Evolutionary conservation across 805 yeast species (phyloP).

Genomic region (Yarrowia sp.): DNA sequence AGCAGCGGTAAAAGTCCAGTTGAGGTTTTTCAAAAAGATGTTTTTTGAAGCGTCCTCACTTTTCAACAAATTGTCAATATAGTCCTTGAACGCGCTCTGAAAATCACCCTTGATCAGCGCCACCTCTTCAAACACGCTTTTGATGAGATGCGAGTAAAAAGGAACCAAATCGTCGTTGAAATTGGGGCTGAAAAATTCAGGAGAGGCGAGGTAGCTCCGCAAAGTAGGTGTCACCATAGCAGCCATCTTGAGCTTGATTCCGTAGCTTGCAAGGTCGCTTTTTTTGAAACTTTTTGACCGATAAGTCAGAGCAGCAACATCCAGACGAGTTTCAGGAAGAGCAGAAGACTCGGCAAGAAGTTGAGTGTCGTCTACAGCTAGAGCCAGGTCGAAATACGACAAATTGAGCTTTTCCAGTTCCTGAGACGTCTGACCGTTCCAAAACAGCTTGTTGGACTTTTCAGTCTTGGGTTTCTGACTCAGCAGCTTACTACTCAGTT

Average conservation of each 20-base stretch:
- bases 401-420: not conserved
- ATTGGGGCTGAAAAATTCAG: conserved; percentile 7
- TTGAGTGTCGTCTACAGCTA: conserved; percentile 1
- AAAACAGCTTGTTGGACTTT: conserved; percentile 9
- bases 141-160: conserved; percentile 18
- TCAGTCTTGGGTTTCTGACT: not conserved
- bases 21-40: not conserved
- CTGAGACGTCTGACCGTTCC: not conserved
- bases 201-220: not conserved
- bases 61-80: not conserved
- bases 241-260: conserved; percentile 13
- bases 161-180: not conserved
- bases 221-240: not conserved
- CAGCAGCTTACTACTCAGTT: not conserved
- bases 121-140: not conserved
- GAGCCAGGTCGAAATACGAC: conserved; percentile 22
- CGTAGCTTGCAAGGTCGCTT: not conserved
- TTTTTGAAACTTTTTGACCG: conserved; percentile 22
- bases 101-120: not conserved
- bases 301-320: conserved; percentile 1
- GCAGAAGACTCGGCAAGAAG: conserved; percentile 7
- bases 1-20: not conserved
- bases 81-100: not conserved
- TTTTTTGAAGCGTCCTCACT: not conserved
- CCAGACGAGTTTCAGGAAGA: conserved; percentile 12